Conservation (phyloP, 148 eudicot genomes). For the Rhododendron henanense region DNA sequence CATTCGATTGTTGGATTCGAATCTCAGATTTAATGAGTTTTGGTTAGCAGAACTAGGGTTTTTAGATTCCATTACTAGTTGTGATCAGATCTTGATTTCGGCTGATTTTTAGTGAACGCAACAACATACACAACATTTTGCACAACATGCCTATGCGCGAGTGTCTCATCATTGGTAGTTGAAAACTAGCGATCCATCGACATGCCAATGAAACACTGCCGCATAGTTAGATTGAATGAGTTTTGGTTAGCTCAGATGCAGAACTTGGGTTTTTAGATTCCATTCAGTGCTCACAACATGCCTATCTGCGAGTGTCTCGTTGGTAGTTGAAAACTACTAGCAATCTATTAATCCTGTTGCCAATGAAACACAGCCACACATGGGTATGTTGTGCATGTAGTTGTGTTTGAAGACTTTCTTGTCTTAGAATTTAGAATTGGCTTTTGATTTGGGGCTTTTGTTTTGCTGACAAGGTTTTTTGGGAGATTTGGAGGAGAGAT, state of each 20-base stretch:
- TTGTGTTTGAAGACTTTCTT: neutral
- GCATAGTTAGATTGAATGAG: neutral
- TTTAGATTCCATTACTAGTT: neutral
- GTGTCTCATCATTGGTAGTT: neutral
- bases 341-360: neutral
- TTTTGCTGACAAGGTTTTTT: neutral
- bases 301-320: neutral
- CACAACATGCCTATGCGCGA: neutral
- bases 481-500: constrained; percentile 10
- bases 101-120: neutral
- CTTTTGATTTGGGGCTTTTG: neutral
- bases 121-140: neutral
- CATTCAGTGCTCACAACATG: neutral
- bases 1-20: neutral
- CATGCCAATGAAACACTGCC: neutral
- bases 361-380: neutral
- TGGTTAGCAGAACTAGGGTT: neutral
- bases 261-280: neutral
- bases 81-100: neutral
- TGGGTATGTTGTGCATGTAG: neutral
- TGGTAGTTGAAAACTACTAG: neutral
- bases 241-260: neutral
- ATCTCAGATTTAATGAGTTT: neutral
- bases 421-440: neutral
- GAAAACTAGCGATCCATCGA: neutral